These are phyloP conservation scores for Hippophae rhamnoides DNA, from an alignment of 306 rosid species.

Conservation along the genomic window DNA sequence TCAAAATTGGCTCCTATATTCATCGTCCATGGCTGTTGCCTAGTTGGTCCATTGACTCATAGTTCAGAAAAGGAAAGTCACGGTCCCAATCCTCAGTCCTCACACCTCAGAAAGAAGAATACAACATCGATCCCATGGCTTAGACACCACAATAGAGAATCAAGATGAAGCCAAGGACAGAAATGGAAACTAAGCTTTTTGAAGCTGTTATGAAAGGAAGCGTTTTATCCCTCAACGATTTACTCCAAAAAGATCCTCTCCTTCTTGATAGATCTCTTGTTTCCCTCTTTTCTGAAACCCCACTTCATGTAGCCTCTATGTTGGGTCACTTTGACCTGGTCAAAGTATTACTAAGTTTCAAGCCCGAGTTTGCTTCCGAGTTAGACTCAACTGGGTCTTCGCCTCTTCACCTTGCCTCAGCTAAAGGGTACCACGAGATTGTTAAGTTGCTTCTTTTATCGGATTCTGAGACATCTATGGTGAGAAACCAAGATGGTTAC, in stretches of 20 bases:
- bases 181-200: background rate
- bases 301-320: background rate
- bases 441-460: background rate
- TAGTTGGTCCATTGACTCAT: too few species aligned
- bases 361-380: background rate
- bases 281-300: background rate
- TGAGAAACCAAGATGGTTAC: background rate
- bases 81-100: too few species aligned
- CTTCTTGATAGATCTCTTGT: background rate
- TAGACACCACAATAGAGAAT: too few species aligned
- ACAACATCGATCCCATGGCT: too few species aligned
- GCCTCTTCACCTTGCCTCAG: background rate
- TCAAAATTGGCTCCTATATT: too few species aligned
- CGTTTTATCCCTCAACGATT: background rate
- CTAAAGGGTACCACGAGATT: background rate
- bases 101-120: too few species aligned
- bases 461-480: background rate
- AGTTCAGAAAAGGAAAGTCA: too few species aligned
- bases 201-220: background rate
- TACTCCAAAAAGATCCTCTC: background rate
- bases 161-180: too few species aligned
- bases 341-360: background rate
- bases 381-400: background rate
- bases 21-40: too few species aligned
- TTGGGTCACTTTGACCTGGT: background rate